Evolutionary conservation across 2,329 filamentous ascomycete genomes (phyloP).

Genomic region (Aureobasidium sp.): DNA sequence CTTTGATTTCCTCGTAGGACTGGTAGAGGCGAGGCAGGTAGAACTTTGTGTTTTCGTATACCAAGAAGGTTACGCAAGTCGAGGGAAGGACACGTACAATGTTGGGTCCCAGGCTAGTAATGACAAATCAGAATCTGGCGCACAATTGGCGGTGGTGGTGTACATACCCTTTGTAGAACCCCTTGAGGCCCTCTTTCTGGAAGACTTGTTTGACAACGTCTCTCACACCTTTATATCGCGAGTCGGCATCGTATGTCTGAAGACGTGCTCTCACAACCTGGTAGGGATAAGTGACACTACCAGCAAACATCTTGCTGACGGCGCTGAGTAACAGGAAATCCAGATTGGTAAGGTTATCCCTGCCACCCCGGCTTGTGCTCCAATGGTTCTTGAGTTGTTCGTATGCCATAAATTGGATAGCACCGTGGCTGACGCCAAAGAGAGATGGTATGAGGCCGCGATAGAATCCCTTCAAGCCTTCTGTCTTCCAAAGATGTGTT

Average conservation of each 20-base stretch:
- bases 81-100: slow-evolving; percentile 86
- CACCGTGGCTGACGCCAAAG: slow-evolving; percentile 82
- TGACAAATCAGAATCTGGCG: not conserved
- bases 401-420: slow-evolving; percentile 93
- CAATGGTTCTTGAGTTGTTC: slow-evolving; percentile 63
- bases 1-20: not conserved
- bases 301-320: slow-evolving; percentile 76
- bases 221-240: slow-evolving; percentile 60
- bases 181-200: slow-evolving; percentile 66
- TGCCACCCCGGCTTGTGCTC: slow-evolving; percentile 29
- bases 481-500: slow-evolving; percentile 54
- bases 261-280: slow-evolving; percentile 83
- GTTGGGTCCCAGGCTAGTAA: slow-evolving; percentile 56
- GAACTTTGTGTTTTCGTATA: slow-evolving; percentile 87
- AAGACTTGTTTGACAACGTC: slow-evolving; percentile 71
- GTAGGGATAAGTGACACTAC: slow-evolving; percentile 87
- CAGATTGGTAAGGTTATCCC: slow-evolving; percentile 52
- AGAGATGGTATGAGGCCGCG: slow-evolving; percentile 75
- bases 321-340: slow-evolving; percentile 78
- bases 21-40: slow-evolving; percentile 46
- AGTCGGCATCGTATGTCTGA: slow-evolving; percentile 78
- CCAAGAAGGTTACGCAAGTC: slow-evolving; percentile 92
- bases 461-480: slow-evolving; percentile 78
- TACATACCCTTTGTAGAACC: slow-evolving; percentile 75
- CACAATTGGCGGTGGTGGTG: not conserved